These are phyloP conservation scores for Coriolopsis trogii DNA, from an alignment of 1,284 basidiomycete species.

Conservation along the genomic window DNA sequence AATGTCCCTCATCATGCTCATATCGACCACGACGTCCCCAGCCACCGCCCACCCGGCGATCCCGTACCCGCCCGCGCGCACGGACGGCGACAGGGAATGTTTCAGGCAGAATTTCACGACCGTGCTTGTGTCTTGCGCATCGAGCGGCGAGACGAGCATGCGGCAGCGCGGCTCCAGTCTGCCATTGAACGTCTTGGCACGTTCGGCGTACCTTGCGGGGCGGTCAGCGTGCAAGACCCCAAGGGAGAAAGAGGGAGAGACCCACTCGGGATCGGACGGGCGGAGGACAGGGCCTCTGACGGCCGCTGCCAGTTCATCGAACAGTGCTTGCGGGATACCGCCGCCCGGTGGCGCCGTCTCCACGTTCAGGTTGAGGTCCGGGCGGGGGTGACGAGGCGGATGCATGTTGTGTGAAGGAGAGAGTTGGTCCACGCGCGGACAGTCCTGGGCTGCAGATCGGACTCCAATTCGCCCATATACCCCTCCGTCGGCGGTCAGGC, in stretches of 20 bases:
- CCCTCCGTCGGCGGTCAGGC: too few relatives aligned
- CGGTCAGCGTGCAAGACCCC: neutral
- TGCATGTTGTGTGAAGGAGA: too few relatives aligned
- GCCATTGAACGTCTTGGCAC: conserved; percentile 77
- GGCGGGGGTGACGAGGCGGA: too few relatives aligned
- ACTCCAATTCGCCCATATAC: too few relatives aligned
- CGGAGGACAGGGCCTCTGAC: too few relatives aligned
- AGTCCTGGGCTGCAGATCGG: too few relatives aligned
- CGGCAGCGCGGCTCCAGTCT: conserved; percentile 63
- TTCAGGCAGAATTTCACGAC: conserved; percentile 70
- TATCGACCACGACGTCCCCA: conserved; percentile 83
- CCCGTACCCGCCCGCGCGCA: conserved; percentile 88
- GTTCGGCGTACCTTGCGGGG: conserved; percentile 68
- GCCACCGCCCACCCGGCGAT: conserved; percentile 87
- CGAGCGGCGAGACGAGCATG: conserved; percentile 68
- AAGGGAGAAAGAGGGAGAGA: neutral
- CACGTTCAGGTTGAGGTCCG: too few relatives aligned
- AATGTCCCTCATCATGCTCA: conserved; percentile 66
- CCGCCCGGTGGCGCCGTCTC: too few relatives aligned
- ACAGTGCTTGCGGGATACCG: too few relatives aligned
- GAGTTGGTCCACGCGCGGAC: too few relatives aligned
- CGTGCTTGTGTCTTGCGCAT: conserved; percentile 75
- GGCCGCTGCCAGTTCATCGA: too few relatives aligned
- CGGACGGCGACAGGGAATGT: conserved; percentile 73
- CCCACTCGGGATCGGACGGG: conserved; percentile 23